Conservation (phyloP, 1,284 basidiomycete genomes). For the Golubevia sp. region DNA sequence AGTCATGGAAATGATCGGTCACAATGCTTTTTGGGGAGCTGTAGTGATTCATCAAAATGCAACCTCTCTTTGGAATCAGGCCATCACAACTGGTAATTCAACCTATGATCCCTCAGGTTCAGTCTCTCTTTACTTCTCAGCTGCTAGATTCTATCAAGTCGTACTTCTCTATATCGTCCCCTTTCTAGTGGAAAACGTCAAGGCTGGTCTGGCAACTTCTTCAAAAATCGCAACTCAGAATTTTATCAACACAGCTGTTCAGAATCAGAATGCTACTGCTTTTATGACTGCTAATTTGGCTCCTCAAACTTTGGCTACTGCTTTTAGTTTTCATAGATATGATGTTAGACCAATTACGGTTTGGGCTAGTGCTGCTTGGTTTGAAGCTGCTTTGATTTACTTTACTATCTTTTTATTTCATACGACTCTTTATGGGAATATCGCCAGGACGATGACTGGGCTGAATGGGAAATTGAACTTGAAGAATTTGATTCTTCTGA, state of each 20-base stretch:
- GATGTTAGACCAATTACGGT: conserved; percentile 47
- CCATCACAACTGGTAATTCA: conserved; percentile 40
- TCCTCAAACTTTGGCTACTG: conserved; percentile 51
- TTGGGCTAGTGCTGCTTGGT: conserved; percentile 54
- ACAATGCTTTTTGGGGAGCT: conserved; percentile 27
- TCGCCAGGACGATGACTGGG: conserved; percentile 37
- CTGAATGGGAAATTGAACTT: conserved; percentile 33
- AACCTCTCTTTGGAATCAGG: conserved; percentile 26
- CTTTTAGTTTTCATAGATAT: conserved; percentile 45
- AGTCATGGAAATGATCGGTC: conserved; percentile 35
- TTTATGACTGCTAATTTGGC: conserved; percentile 24
- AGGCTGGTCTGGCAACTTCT: background rate
- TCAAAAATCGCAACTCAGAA: background rate
- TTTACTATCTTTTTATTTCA: conserved; percentile 59
- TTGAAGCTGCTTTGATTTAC: conserved; percentile 60
- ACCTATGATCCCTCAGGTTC: conserved; percentile 55
- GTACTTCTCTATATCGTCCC: conserved; percentile 45
- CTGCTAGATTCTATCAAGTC: conserved; percentile 59
- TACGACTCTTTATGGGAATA: conserved; percentile 35
- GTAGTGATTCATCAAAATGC: conserved; percentile 34
- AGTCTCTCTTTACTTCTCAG: conserved; percentile 45
- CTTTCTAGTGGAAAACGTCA: conserved; percentile 21
- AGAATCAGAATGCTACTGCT: conserved; percentile 4
- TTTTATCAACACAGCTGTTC: conserved; percentile 4
- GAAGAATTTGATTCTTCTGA: conserved; percentile 26